Percentiles rank a stretch among this genome's conserved stretches.
Conservation (phyloP, 306 rosid species). For the Trifolium fragiferum region DNA sequence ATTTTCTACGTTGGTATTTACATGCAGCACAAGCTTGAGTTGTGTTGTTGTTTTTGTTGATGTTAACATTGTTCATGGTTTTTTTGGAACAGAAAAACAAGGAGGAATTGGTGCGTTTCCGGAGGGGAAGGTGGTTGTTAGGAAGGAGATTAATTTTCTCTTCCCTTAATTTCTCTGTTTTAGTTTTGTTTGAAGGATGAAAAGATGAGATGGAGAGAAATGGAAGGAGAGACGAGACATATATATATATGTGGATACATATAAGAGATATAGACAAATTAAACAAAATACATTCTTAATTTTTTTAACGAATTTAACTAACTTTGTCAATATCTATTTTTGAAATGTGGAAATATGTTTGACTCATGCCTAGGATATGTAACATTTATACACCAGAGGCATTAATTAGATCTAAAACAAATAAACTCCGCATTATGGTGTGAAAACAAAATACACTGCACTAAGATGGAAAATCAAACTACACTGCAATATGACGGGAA, state of each 20-base stretch:
- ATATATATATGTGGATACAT: not conserved
- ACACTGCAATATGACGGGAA: too few species aligned
- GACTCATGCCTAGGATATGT: too few species aligned
- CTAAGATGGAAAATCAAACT: too few species aligned
- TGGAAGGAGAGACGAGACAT: slow-evolving; percentile 47
- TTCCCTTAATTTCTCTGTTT: slow-evolving; percentile 44
- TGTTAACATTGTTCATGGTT: slow-evolving; percentile 10
- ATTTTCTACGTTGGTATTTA: slow-evolving; percentile 87
- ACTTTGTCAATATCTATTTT: not conserved
- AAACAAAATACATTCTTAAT: not conserved
- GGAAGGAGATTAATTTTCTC: slow-evolving; percentile 34
- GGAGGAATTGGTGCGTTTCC: slow-evolving; percentile 73
- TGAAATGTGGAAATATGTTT: not conserved
- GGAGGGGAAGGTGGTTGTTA: slow-evolving; percentile 58
- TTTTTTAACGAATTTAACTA: not conserved
- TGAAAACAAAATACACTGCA: too few species aligned
- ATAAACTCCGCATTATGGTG: too few species aligned
- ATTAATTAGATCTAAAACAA: too few species aligned
- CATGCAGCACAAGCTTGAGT: slow-evolving; percentile 95
- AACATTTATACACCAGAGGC: too few species aligned
- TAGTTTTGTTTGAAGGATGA: slow-evolving; percentile 20
- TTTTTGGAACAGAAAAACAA: slow-evolving; percentile 7
- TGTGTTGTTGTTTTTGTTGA: slow-evolving; percentile 53
- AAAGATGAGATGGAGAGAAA: slow-evolving; percentile 55
- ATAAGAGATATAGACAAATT: not conserved